These are phyloP conservation scores for Ustilago lituana DNA, from an alignment of 1,284 basidiomycete species.

Conservation along the genomic window DNA sequence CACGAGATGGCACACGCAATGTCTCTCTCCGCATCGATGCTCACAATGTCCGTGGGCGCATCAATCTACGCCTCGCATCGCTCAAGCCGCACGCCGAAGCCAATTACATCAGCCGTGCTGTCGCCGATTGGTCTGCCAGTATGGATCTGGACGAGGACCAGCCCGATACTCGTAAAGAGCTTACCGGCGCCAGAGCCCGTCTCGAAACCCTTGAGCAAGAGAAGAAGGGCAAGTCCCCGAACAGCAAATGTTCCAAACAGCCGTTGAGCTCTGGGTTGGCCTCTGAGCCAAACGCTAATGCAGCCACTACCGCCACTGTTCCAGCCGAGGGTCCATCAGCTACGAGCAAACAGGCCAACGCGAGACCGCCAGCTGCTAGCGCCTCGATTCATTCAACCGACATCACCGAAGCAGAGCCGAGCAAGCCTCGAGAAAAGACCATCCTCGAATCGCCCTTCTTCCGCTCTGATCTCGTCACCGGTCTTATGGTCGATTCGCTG, in stretches of 20 bases:
- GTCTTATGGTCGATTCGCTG: slow-evolving; percentile 38
- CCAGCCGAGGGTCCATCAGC: too few species aligned
- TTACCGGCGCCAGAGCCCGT: slow-evolving; percentile 6
- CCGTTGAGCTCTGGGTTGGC: not conserved
- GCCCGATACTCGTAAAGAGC: slow-evolving; percentile 6
- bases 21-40: slow-evolving; percentile 22
- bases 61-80: slow-evolving; percentile 25
- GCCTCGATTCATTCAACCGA: not conserved
- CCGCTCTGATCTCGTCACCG: slow-evolving; percentile 40
- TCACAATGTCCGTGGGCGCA: slow-evolving; percentile 24
- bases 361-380: not conserved
- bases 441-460: slow-evolving; percentile 50
- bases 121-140: slow-evolving; percentile 30
- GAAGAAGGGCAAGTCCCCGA: not conserved
- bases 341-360: not conserved
- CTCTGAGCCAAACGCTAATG: not conserved
- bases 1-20: slow-evolving; percentile 31
- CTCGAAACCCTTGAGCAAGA: not conserved
- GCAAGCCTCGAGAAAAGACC: slow-evolving; percentile 31
- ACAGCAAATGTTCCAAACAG: not conserved
- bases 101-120: slow-evolving; percentile 28
- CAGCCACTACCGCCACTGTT: not conserved
- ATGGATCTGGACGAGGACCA: slow-evolving; percentile 22
- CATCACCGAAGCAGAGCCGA: not conserved
- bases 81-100: slow-evolving; percentile 8